These are phyloP conservation scores for Trichosporon asahii DNA, from an alignment of 1,284 basidiomycete species.

Conservation along the genomic window DNA sequence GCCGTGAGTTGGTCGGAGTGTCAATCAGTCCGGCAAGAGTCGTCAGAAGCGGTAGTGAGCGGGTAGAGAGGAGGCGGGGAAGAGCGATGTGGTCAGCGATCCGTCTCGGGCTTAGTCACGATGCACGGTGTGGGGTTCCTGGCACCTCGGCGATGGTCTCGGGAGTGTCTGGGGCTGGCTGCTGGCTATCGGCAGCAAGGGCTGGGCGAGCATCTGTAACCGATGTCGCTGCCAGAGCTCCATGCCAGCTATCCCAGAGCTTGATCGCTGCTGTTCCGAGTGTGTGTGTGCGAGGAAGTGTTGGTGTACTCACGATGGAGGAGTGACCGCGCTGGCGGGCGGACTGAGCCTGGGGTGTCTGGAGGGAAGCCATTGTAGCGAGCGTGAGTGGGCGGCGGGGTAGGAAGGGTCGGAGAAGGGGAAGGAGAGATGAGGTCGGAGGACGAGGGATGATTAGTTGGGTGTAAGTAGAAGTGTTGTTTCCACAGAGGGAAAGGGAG, in stretches of 20 bases:
- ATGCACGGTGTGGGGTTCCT: neutral
- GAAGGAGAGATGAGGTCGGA: neutral
- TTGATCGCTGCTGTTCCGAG: too few relatives aligned
- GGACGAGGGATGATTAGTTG: neutral
- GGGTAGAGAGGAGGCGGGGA: neutral
- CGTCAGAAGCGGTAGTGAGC: neutral
- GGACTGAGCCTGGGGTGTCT: slow-evolving; percentile 33
- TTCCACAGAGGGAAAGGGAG: neutral
- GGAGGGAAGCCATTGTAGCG: slow-evolving; percentile 32
- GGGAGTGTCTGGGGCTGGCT: too few relatives aligned
- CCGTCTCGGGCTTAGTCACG: neutral
- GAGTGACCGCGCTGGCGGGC: slow-evolving; percentile 51
- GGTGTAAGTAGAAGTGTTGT: too few relatives aligned
- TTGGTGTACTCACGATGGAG: slow-evolving; percentile 47
- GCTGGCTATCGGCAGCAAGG: too few relatives aligned
- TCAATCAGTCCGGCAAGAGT: neutral
- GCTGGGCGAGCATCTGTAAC: too few relatives aligned
- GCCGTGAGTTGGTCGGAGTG: too few relatives aligned
- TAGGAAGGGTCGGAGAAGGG: too few relatives aligned
- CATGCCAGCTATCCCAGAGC: too few relatives aligned
- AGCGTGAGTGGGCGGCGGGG: neutral
- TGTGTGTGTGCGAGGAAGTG: too few relatives aligned
- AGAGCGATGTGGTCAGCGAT: slow-evolving; percentile 5
- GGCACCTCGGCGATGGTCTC: neutral
- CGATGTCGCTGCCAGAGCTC: too few relatives aligned